Conservation (phyloP, 2,329 filamentous ascomycete species). For the Pyrenochaeta sp. region DNA sequence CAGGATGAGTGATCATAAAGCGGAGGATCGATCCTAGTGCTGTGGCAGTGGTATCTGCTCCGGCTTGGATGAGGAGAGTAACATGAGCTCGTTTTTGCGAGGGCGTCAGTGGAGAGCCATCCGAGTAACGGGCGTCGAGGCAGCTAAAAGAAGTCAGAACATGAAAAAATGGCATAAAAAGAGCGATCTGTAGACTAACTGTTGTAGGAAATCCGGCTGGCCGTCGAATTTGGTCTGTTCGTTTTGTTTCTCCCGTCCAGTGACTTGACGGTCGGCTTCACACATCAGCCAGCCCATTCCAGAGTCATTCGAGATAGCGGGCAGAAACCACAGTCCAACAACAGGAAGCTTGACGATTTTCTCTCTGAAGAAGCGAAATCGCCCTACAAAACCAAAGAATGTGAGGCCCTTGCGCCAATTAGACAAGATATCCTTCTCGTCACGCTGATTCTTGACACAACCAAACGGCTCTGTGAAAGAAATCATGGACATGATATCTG, state of each 20-base stretch:
- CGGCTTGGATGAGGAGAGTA: slow-evolving; percentile 48
- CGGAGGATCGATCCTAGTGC: slow-evolving; percentile 43
- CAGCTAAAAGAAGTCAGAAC: slow-evolving; percentile 25
- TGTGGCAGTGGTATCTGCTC: slow-evolving; percentile 48
- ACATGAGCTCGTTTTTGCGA: slow-evolving; percentile 47
- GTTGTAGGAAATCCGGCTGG: slow-evolving; percentile 46
- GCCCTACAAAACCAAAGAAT: slow-evolving; percentile 48
- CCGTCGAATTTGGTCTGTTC: slow-evolving; percentile 25
- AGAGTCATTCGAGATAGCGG: slow-evolving; percentile 31
- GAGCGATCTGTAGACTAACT: slow-evolving; percentile 19
- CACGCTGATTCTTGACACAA: slow-evolving; percentile 49
- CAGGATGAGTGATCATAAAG: slow-evolving; percentile 29
- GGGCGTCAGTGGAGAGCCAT: slow-evolving; percentile 37
- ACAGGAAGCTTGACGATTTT: slow-evolving; percentile 35
- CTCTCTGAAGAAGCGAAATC: slow-evolving; percentile 47
- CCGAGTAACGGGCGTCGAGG: slow-evolving; percentile 41
- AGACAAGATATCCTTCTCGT: slow-evolving; percentile 46
- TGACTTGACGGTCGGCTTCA: slow-evolving; percentile 45
- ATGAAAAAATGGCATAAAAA: not conserved
- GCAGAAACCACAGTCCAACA: slow-evolving; percentile 39
- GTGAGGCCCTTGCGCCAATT: slow-evolving; percentile 49
- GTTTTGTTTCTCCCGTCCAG: slow-evolving; percentile 35
- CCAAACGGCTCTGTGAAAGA: slow-evolving; percentile 50
- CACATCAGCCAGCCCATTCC: slow-evolving; percentile 51
- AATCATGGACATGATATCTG: slow-evolving; percentile 53